Base-by-base conservation (phyloP, 2,329 filamentous ascomycete genomes). In the Fusarium sororula region DNA sequence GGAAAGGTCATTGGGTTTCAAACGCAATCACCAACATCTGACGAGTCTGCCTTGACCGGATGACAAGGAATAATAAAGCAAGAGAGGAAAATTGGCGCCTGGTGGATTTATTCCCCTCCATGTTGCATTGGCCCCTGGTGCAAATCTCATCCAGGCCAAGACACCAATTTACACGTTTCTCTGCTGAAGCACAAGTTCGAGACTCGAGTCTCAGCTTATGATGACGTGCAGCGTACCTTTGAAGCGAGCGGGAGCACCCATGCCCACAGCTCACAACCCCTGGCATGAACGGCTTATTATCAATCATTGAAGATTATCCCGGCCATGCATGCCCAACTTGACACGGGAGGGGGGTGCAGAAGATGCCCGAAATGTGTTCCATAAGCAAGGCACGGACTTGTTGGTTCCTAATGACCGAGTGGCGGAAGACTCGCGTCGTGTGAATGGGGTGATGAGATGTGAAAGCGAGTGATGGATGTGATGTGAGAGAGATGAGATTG, bases 191-290 rank as follows among this genome's bases (percentile, higher is more conserved):
- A 54, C 42, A 55, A 35, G 42, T 63, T 57, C 67, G 67, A 78
- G 76, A 68, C 76, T 76, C 68, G 68, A 64, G 65, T 63, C 72
- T 77, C 68, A 74, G 63, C 72, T 68, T 69, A 72, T 64, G 70
- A 78, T 78, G 77, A 76, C 76, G 69, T 78, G 76, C 76, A 78
- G 73, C 26, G 41, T 37, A 38, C 32, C 53, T 47, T 56, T 59
- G 45, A 57, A 69, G 55, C 54, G 66, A 75, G 70, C 72, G 67
- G 72, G 72, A 74, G 66, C 69, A 67, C 55, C 75, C 75, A 75
- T 76, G 66, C 55, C 66, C 70, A 61, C 67, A 68, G 48, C 61
- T 54, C 28, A 37, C 26, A 45, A 54, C 69, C 66, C 73, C 57
- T 71, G 75, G 28, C 65, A 47, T 51, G 70, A 74, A 68, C 55